A percentile compares a stretch with the other conserved stretches of the same genome.
phyloP scores from a whole-genome alignment of 345 rosid genomes.

The Odontarrhena argentea region DNA sequence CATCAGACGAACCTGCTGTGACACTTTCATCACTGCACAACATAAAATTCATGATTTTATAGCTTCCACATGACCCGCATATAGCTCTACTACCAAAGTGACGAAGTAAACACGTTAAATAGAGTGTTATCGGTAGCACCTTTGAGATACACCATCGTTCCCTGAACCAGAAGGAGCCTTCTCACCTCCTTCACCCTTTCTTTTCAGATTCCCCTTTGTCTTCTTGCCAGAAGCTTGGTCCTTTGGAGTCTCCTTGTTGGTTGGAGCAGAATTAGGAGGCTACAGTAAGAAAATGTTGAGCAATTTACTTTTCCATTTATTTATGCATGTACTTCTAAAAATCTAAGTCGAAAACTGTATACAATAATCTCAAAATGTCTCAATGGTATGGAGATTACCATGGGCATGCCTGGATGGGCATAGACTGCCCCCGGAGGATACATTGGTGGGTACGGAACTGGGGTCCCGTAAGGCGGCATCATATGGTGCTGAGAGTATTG shows the following conservation, averaged over 20 bases:
- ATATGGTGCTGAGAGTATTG: constrained; percentile 70
- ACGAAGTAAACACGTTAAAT: not conserved
- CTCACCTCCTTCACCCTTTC: constrained; percentile 63
- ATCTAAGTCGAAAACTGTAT: not conserved
- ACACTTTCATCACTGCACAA: constrained; percentile 77
- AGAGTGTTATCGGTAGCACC: constrained; percentile 44
- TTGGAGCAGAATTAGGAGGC: constrained; percentile 58
- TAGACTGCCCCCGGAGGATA: constrained; percentile 92
- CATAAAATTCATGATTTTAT: constrained; percentile 26
- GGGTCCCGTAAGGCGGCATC: constrained; percentile 89
- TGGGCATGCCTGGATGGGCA: constrained; percentile 82
- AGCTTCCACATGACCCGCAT: constrained; percentile 4
- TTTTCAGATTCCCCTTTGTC: constrained; percentile 58
- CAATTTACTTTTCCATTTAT: constrained; percentile 7
- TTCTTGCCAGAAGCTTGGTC: constrained; percentile 67
- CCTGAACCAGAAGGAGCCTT: constrained; percentile 84
- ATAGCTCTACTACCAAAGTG: not conserved
- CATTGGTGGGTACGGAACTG: constrained; percentile 88
- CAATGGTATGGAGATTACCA: constrained; percentile 46
- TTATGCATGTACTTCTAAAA: not conserved
- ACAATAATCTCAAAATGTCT: not conserved
- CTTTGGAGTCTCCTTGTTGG: constrained; percentile 55
- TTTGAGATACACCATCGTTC: constrained; percentile 81
- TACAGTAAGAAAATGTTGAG: constrained; percentile 27
- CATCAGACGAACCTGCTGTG: constrained; percentile 93